Base-by-base conservation (phyloP, 352 stramenopile genomes). In the Hyaloperonospora arabidopsidis region DNA sequence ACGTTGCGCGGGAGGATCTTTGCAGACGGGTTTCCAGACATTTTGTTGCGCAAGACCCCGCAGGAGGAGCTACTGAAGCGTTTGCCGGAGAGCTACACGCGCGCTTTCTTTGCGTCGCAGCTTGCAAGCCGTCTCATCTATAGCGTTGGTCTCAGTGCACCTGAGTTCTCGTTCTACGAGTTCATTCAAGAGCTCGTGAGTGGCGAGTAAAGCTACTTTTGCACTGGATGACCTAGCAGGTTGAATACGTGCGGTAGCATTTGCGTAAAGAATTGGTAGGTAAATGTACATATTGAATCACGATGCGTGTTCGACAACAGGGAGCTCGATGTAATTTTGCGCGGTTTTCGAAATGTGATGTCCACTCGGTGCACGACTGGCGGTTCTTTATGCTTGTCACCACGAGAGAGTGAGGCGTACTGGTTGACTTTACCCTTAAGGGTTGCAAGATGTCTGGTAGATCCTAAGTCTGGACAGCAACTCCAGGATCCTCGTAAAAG, bases 151-250 rank as follows among this genome's bases (percentile, higher is more conserved):
- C 64, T 90, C 25, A 72, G 67, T 47, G 76, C 76, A 8, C 80
- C 78, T 8, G 82, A 93, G 61, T 93, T 90, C 35, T 79, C 79
- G 23, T 93, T 93, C 69, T 93, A 90, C 70, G 82, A 93, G 68
- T 93, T 90, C 49, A 79, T 90, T 22, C 57, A 89, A 48, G 63
- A 68, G 38, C 74, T 91, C 49, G 75, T 67, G 53, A 58, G 63
- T 40, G 54, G 47, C 58, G 64, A 66, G 43, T 67, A 67, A 56
- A 36, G 29, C 12, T n/a, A n/a, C 32, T 28, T 21, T 32, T 5
- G 15, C 10, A 21, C n/a, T 11, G 15, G 14, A 18, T 1, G 18
- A 10, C 14, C 4, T 39, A 39, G 10, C 10, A 4, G 14, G 2
- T 39, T 15, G 34, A 39, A 15, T 5, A 63, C n/a, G 38, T 32